Evolutionary conservation across 2,329 filamentous ascomycete species (phyloP).

Genomic region (Penicillium sclerotigenum): DNA sequence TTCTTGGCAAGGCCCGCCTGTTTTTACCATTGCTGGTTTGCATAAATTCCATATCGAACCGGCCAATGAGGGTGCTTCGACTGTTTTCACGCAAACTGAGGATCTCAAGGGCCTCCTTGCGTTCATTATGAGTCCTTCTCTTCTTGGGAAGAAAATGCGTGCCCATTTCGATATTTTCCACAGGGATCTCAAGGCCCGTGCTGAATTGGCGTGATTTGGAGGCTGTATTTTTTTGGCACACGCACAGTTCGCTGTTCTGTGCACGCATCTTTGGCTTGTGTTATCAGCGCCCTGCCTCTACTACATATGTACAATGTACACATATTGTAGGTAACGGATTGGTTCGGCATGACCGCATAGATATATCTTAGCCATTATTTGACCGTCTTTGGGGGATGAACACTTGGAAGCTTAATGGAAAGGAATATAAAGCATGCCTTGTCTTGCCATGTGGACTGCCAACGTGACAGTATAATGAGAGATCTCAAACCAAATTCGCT

Average conservation of each 20-base stretch:
- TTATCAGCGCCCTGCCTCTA: background rate
- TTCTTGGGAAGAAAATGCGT: constrained; percentile 23
- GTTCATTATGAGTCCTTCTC: constrained; percentile 22
- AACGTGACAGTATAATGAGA: background rate
- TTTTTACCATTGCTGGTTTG: constrained; percentile 24
- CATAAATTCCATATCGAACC: constrained; percentile 26
- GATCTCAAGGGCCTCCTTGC: constrained; percentile 20
- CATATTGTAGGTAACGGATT: background rate
- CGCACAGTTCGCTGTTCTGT: background rate
- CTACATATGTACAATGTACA: background rate
- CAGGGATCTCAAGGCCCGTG: constrained; percentile 23
- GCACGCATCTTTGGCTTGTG: background rate
- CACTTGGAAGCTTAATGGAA: background rate
- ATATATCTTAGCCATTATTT: background rate
- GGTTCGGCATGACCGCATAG: background rate
- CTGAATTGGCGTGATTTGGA: constrained; percentile 13
- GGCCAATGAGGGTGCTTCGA: constrained; percentile 21
- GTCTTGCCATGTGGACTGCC: background rate
- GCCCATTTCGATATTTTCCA: constrained; percentile 23
- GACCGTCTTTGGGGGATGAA: background rate
- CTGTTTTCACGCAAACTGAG: constrained; percentile 26
- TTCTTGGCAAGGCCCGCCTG: constrained; percentile 30
- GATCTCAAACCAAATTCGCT: background rate
- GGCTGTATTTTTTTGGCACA: background rate
- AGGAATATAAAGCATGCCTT: background rate